Conservation (phyloP, 305 asterid species). For the Andrographis paniculata region DNA sequence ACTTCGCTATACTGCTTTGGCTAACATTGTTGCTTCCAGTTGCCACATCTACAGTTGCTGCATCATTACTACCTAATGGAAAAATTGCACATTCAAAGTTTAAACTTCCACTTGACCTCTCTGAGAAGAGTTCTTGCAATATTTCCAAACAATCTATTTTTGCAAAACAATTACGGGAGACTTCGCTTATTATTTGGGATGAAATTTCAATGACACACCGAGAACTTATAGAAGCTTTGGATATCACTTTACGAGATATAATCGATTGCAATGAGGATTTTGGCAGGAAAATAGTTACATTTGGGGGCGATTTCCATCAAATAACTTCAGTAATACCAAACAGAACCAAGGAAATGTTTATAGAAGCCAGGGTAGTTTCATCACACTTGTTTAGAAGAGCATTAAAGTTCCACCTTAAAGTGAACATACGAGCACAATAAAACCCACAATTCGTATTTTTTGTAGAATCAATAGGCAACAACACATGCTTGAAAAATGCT, state of each 20-base stretch:
- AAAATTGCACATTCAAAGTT: not conserved
- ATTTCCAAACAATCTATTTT: not conserved
- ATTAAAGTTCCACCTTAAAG: not conserved
- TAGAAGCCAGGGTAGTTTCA: not conserved
- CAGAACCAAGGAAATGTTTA: not conserved
- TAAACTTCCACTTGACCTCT: not conserved
- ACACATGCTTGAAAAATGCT: not conserved
- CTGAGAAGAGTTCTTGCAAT: not conserved
- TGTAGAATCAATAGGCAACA: not conserved
- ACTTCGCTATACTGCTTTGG: not conserved
- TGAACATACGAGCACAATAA: not conserved
- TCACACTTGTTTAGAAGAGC: not conserved
- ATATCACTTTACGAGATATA: not conserved
- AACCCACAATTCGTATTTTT: not conserved
- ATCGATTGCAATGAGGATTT: not conserved
- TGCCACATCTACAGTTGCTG: not conserved
- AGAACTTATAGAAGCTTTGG: not conserved
- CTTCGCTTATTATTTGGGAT: not conserved
- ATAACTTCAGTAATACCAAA: not conserved
- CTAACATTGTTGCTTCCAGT: not conserved
- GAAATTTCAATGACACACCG: not conserved
- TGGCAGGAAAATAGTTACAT: not conserved
- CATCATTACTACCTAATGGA: not conserved
- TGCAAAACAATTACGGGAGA: not conserved
- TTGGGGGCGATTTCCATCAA: not conserved